Evolutionary conservation across 345 rosid species (phyloP).

Genomic region (Populus ilicifolia): DNA sequence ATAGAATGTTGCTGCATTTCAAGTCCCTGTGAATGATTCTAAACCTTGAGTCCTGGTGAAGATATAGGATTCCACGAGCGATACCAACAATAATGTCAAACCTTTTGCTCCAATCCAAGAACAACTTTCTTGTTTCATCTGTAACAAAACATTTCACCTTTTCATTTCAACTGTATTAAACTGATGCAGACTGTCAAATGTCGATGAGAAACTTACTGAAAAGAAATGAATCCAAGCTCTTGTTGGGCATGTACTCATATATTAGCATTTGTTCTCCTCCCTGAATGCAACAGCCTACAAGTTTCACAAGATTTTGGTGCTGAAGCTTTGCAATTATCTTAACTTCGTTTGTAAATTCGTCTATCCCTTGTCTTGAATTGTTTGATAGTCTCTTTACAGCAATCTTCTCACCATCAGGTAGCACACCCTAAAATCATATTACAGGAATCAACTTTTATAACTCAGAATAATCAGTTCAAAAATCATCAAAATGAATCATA

Average conservation of each 20-base stretch:
- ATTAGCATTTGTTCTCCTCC: slow-evolving; percentile 64
- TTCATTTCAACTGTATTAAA: background rate
- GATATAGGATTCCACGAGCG: slow-evolving; percentile 17
- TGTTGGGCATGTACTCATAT: slow-evolving; percentile 54
- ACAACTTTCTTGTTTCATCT: slow-evolving; percentile 1
- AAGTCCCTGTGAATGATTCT: background rate
- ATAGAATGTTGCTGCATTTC: slow-evolving; percentile 19
- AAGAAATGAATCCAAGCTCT: slow-evolving; percentile 19
- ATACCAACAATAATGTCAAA: slow-evolving; percentile 12
- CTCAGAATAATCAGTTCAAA: background rate
- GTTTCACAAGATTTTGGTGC: slow-evolving; percentile 22
- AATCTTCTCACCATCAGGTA: slow-evolving; percentile 12
- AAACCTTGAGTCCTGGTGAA: slow-evolving; percentile 5
- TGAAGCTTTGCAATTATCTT: slow-evolving; percentile 13
- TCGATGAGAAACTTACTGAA: slow-evolving; percentile 12
- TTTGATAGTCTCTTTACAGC: slow-evolving; percentile 18
- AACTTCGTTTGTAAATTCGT: slow-evolving; percentile 11
- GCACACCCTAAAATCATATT: slow-evolving; percentile 3
- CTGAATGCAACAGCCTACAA: slow-evolving; percentile 25
- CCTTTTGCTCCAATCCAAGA: slow-evolving; percentile 15
- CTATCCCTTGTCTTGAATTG: slow-evolving; percentile 20
- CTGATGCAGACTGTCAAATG: background rate
- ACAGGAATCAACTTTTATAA: too few relatives aligned
- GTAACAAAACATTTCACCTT: background rate
- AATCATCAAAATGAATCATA: too few relatives aligned